Conservation (phyloP, 2,329 filamentous ascomycete genomes). For the Ophiocordyceps robertsii region DNA sequence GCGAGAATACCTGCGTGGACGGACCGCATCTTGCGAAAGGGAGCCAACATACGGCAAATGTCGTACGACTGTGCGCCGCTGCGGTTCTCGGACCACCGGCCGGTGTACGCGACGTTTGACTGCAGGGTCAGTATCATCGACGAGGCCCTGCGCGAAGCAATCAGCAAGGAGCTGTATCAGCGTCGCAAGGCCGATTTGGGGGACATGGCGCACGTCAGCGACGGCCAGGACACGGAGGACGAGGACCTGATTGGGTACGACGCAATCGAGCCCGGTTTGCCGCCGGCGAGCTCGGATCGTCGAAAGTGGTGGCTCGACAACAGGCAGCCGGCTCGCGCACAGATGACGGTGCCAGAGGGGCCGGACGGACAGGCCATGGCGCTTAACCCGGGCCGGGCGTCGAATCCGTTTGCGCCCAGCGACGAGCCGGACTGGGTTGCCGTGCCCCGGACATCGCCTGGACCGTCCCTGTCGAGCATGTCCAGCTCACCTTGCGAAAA, state of each 20-base stretch:
- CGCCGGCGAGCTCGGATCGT: slow-evolving; percentile 53
- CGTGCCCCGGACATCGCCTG: slow-evolving; percentile 39
- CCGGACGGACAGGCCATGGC: slow-evolving; percentile 38
- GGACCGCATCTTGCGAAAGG: slow-evolving; percentile 81
- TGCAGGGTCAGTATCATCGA: slow-evolving; percentile 73
- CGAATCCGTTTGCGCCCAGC: slow-evolving; percentile 68
- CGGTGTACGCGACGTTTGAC: slow-evolving; percentile 81
- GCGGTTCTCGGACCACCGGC: slow-evolving; percentile 88
- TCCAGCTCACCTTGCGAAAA: slow-evolving; percentile 48
- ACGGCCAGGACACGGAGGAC: slow-evolving; percentile 50
- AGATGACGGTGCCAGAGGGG: slow-evolving; percentile 47
- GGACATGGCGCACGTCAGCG: slow-evolving; percentile 39
- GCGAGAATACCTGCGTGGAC: slow-evolving; percentile 94
- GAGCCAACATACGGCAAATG: slow-evolving; percentile 66
- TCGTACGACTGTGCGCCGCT: slow-evolving; percentile 74
- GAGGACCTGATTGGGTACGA: slow-evolving; percentile 75
- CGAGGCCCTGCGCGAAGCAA: slow-evolving; percentile 54
- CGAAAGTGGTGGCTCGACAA: slow-evolving; percentile 60
- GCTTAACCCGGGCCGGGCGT: slow-evolving; percentile 59
- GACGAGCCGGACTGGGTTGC: slow-evolving; percentile 78
- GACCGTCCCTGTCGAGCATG: slow-evolving; percentile 40
- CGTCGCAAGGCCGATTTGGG: slow-evolving; percentile 55
- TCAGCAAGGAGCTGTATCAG: slow-evolving; percentile 64
- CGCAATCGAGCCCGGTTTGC: slow-evolving; percentile 65
- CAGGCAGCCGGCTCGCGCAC: slow-evolving; percentile 62